These are phyloP conservation scores for Cytospora piceicola DNA, from an alignment of 2,329 filamentous ascomycete genomes.

Conservation along the genomic window DNA sequence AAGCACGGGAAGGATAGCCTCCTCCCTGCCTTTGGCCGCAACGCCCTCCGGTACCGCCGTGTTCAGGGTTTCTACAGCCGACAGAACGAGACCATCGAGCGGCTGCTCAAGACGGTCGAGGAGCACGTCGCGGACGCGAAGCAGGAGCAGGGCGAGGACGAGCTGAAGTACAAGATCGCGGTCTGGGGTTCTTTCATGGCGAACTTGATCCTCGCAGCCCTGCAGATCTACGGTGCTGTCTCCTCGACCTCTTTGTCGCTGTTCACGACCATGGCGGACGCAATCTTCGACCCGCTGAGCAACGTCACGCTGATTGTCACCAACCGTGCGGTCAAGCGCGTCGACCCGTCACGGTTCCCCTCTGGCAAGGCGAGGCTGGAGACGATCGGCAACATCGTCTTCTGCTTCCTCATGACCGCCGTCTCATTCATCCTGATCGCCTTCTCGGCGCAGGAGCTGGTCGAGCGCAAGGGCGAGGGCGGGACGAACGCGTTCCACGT, in stretches of 20 bases:
- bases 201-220: slow-evolving; percentile 75
- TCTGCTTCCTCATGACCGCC: slow-evolving; percentile 93
- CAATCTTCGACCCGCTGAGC: slow-evolving; percentile 88
- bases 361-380: slow-evolving; percentile 93
- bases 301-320: slow-evolving; percentile 87
- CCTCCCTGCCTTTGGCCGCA: slow-evolving; percentile 40
- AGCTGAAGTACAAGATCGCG: slow-evolving; percentile 72
- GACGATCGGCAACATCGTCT: slow-evolving; percentile 93
- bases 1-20: slow-evolving; percentile 34
- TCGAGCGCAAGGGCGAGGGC: slow-evolving; percentile 49
- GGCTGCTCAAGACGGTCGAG: slow-evolving; percentile 88
- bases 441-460: slow-evolving; percentile 76
- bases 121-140: slow-evolving; percentile 83
- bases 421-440: slow-evolving; percentile 93
- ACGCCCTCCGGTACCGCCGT: slow-evolving; percentile 39
- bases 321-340: slow-evolving; percentile 83
- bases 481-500: slow-evolving; percentile 72
- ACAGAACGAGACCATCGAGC: slow-evolving; percentile 93
- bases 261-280: slow-evolving; percentile 97
- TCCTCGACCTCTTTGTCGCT: slow-evolving; percentile 89
- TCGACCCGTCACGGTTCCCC: slow-evolving; percentile 85
- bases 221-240: slow-evolving; percentile 89
- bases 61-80: slow-evolving; percentile 83
- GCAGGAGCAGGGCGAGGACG: slow-evolving; percentile 79
- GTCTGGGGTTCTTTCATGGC: slow-evolving; percentile 73